Evolutionary conservation across 352 stramenopile species (phyloP).

Genomic region (Phytophthora sojae): DNA sequence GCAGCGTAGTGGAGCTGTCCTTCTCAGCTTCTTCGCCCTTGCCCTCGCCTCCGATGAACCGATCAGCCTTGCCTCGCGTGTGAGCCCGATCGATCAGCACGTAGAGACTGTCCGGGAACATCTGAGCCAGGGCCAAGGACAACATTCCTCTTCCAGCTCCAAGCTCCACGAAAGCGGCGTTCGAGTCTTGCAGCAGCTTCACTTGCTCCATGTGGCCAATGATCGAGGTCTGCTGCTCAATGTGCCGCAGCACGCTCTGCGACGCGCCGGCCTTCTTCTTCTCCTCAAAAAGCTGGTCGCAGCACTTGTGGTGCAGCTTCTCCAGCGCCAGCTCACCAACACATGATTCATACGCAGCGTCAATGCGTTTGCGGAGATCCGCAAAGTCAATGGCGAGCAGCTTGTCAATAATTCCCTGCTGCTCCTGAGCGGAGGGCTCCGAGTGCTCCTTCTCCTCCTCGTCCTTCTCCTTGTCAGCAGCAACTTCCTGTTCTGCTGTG

Average conservation of each 20-base stretch:
- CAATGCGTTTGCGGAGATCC: constrained; percentile 56
- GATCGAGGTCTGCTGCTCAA: constrained; percentile 87
- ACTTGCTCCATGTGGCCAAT: constrained; percentile 77
- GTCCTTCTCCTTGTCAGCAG: background rate
- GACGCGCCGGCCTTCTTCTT: constrained; percentile 66
- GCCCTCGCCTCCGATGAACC: constrained; percentile 58
- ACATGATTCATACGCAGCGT: constrained; percentile 55
- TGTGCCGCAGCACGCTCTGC: constrained; percentile 77
- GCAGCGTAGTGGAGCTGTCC: constrained; percentile 46
- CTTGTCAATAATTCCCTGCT: constrained; percentile 76
- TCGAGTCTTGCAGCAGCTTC: constrained; percentile 50
- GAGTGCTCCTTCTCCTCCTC: constrained; percentile 43
- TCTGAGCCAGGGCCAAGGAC: constrained; percentile 80
- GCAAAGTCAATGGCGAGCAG: constrained; percentile 72
- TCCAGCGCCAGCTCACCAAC: constrained; percentile 68
- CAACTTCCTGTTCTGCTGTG: constrained; percentile 5
- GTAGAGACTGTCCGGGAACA: constrained; percentile 64
- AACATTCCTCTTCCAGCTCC: constrained; percentile 82
- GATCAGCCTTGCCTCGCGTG: constrained; percentile 79
- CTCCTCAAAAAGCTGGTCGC: constrained; percentile 64
- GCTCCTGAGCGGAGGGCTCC: constrained; percentile 46
- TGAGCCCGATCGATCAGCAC: constrained; percentile 82
- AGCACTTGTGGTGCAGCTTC: constrained; percentile 76
- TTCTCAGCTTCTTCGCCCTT: constrained; percentile 28
- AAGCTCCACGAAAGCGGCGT: constrained; percentile 72